A percentile compares a stretch with the other conserved stretches of the same genome.
Evolutionary conservation across 208 protist species (phyloP).

Genomic region (Plasmodiophora brassicae): DNA sequence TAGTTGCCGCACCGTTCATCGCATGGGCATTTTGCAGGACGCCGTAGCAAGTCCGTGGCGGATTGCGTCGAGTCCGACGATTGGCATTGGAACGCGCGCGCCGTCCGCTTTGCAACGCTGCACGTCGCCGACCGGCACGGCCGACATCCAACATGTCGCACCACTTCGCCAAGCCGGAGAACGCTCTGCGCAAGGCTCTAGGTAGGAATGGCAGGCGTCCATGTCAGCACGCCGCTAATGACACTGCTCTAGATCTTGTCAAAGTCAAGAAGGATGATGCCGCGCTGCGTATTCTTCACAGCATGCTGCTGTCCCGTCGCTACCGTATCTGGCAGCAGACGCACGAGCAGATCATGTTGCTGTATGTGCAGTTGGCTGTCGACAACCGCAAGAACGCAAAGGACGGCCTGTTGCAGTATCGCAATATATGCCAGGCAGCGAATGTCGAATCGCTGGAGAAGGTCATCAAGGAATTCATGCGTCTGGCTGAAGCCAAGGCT

Average conservation of each 20-base stretch:
- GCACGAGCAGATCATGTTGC: slow-evolving; percentile 27
- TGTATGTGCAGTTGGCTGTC: slow-evolving; percentile 2
- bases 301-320: not conserved
- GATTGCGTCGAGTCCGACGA: too few species aligned
- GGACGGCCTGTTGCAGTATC: slow-evolving; percentile 14
- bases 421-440: slow-evolving; percentile 28
- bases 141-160: slow-evolving; percentile 12
- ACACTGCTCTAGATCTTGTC: not conserved
- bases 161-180: slow-evolving; percentile 30
- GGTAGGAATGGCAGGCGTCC: not conserved
- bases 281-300: slow-evolving; percentile 1
- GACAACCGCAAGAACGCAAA: slow-evolving; percentile 19
- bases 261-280: slow-evolving; percentile 32
- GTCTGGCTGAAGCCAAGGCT: not conserved
- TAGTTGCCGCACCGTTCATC: too few species aligned
- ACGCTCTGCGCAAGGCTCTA: slow-evolving; percentile 16
- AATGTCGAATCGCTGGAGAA: not conserved
- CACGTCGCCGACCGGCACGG: too few species aligned
- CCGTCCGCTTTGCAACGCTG: too few species aligned
- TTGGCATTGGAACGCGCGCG: too few species aligned
- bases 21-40: too few species aligned
- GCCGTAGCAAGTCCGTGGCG: too few species aligned
- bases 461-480: slow-evolving; percentile 26
- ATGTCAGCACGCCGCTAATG: not conserved
- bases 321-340: slow-evolving; percentile 1